Base-by-base conservation (phyloP, 2,329 filamentous ascomycete species). In the Ceratocystis colombiana region DNA sequence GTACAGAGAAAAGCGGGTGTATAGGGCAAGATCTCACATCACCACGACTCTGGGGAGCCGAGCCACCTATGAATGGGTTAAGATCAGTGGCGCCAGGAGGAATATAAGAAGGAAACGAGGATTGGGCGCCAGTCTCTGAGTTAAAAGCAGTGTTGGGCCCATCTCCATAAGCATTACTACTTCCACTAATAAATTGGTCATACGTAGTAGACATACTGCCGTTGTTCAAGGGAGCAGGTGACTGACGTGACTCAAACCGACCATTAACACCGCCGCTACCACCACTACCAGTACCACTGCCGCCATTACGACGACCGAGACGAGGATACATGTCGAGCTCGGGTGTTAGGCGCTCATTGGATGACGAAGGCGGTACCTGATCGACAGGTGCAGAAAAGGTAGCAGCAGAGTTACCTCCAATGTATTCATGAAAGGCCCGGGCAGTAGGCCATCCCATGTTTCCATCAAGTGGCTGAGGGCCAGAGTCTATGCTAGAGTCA, bases 281-380 rank as follows among this genome's bases (percentile, higher is more conserved):
- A 48, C 61, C 61, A 12, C n/a, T 41, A 44, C 46, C 62, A 55
- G 8, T 25, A 25, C 62, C n/a, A 25, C 46, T 50, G 17, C 22
- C 44, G 22, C 37, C 46, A 20, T 50, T 53, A 15, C 41, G 55
- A n/a, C 53, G 64, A 37, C 22, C 4, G 46, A 45, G 46, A 44
- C 46, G 62, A 64, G 46, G 46, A 20, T 50, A 64, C 17, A 53
- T 41, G n/a, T 55, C 62, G 17, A 53, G 30, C 10, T 64, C 62
- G 6, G 62, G 62, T 5, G 62, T 64, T 5, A 64, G 48, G 15
- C 46, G 62, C 10, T 55, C 62, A 15, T 44, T 55, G 46, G 45
- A 37, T 20, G 30, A 37, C 15, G 28, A 8, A 59, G 55, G 30
- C 6, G 55, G 7, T 5, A n/a, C 30, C 30, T 59, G 55, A 20